Conservation (phyloP, 1,284 basidiomycete species). For the Ustilago xerochloae region DNA sequence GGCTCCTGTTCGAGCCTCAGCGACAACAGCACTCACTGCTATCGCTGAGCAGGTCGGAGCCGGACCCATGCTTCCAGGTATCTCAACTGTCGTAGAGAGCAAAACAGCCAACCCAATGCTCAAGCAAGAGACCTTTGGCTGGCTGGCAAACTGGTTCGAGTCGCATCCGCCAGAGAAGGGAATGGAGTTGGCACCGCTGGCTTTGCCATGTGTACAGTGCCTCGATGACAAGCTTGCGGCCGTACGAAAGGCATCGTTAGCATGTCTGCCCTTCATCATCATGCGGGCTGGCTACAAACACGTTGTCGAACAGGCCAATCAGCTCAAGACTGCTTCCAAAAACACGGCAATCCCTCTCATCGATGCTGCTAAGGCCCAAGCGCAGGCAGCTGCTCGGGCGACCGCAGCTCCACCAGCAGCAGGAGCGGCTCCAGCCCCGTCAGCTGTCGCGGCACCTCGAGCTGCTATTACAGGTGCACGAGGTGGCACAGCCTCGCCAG, state of each 20-base stretch:
- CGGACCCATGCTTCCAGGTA: slow-evolving; percentile 81
- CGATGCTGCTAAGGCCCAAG: slow-evolving; percentile 72
- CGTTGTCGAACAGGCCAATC: slow-evolving; percentile 85
- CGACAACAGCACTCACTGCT: slow-evolving; percentile 80
- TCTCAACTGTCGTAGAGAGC: slow-evolving; percentile 81
- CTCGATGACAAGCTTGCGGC: slow-evolving; percentile 93
- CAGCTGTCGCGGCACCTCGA: slow-evolving; percentile 9
- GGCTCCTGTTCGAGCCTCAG: slow-evolving; percentile 83
- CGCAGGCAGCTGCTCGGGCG: slow-evolving; percentile 49
- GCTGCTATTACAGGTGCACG: slow-evolving; percentile 10
- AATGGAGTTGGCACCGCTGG: slow-evolving; percentile 82
- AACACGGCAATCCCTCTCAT: slow-evolving; percentile 86
- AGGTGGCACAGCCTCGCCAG: slow-evolving; percentile 20
- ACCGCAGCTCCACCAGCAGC: slow-evolving; percentile 47
- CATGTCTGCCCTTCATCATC: slow-evolving; percentile 82
- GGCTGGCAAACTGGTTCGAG: slow-evolving; percentile 85
- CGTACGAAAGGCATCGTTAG: slow-evolving; percentile 89
- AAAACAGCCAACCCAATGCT: slow-evolving; percentile 84
- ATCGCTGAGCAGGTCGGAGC: slow-evolving; percentile 86
- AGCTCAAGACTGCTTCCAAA: slow-evolving; percentile 90
- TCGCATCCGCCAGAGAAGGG: slow-evolving; percentile 72
- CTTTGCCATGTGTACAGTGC: slow-evolving; percentile 78
- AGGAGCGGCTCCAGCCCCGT: slow-evolving; percentile 17
- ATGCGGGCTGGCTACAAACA: slow-evolving; percentile 82
- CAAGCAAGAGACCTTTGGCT: slow-evolving; percentile 83